These are phyloP conservation scores for Syzygium malaccense DNA, from an alignment of 441 rosid species.

Conservation along the genomic window DNA sequence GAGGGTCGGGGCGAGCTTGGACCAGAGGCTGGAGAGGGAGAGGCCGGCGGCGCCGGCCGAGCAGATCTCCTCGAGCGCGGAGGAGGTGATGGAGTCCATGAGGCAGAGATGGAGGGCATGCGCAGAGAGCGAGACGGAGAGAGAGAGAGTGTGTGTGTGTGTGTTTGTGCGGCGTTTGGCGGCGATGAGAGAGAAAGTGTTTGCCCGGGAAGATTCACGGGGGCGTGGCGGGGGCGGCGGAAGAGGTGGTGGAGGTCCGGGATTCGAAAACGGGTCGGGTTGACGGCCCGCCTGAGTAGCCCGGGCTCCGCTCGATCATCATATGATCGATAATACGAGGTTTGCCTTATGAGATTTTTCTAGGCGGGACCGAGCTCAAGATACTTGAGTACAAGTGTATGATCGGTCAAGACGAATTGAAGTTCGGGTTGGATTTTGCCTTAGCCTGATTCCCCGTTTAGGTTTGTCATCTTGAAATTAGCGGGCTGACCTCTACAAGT, in stretches of 20 bases:
- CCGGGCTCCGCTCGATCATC: neutral
- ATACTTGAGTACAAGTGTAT: neutral
- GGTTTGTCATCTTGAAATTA: no score
- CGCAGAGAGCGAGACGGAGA: neutral
- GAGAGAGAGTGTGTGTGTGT: neutral
- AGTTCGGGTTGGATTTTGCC: no score
- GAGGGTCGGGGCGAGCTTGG: constrained; percentile 25
- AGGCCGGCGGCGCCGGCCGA: constrained; percentile 50
- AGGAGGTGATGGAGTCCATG: constrained; percentile 62
- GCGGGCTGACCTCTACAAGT: no score
- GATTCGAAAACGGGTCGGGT: neutral
- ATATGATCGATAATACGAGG: neutral
- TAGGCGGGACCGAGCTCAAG: neutral
- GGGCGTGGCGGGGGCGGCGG: neutral
- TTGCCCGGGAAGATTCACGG: constrained; percentile 7
- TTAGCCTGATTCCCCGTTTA: no score
- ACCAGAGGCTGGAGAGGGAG: constrained; percentile 10
- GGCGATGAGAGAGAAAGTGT: neutral
- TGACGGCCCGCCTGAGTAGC: neutral
- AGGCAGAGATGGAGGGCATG: neutral
- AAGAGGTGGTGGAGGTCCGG: neutral
- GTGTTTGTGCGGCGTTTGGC: neutral
- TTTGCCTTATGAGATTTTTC: neutral
- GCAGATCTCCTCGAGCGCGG: constrained; percentile 80
- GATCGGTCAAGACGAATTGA: neutral